Evolutionary conservation across 2,329 filamentous ascomycete genomes (phyloP), one percentile per base, ranked within the genome.

Genomic region (Colletotrichum liaoningense): DNA sequence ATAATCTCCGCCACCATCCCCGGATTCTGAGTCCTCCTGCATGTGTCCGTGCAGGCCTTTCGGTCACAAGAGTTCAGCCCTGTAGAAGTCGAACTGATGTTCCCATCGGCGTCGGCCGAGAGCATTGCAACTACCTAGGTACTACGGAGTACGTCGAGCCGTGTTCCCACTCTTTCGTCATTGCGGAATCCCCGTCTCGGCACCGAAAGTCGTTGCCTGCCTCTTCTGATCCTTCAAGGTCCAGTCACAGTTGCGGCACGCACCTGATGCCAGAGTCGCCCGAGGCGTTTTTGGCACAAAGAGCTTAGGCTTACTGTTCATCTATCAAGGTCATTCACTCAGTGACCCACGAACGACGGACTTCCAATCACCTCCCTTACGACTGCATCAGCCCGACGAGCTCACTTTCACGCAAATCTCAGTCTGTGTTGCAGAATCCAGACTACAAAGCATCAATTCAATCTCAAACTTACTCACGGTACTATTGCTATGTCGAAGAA

Each of bases 401-500:
- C 8, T 57, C 55, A n/a, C 3, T 6, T 11, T 19, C 28, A 16
- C 46, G 16, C 46, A 33, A 11, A 2, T 55, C 9, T 55, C 24
- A 12, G 4, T 24, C 16, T n/a, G 24, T 33, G n/a, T 33, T n/a
- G 22, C 49, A n/a, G 19, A 55, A 28, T 19, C 2, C 22, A 8
- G 4, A 11, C 14, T 16, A 38, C 16, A 5, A 16, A 16, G 12
- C 19, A 14, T 19, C 63, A 56, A 5, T 12, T 28, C 5, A 9
- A 42, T 2, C 3, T 9, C 28, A 49, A 22, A 8, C 5, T 4
- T 22, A 19, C 11, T 16, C 14, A 54, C 26, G n/a, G 5, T 24
- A 22, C 35, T 16, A 46, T 19, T n/a, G 49, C 16, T 4, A 75
- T 78, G 76, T 72, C 74, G 4, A 74, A 77, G 56, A 8, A 24